Percentiles rank a stretch among this genome's conserved stretches.
Evolutionary conservation across 495 filamentous ascomycete species (phyloP).

Genomic region (Penicillium nucicola): DNA sequence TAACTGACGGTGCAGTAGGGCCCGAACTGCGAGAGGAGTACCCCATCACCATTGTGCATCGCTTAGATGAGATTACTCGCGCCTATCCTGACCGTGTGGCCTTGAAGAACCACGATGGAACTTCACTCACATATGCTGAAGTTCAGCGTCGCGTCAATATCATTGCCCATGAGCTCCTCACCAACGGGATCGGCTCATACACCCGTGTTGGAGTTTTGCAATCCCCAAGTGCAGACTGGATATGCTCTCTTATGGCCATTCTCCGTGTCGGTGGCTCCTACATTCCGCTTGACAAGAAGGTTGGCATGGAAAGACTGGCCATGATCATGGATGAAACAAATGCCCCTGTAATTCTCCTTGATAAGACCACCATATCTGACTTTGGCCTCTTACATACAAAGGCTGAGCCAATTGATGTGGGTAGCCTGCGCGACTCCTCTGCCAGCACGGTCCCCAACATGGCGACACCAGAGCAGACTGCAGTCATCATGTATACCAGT

Average conservation of each 20-base stretch:
- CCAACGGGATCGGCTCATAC: neutral
- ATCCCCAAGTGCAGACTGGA: slow-evolving; percentile 37
- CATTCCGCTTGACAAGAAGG: slow-evolving; percentile 51
- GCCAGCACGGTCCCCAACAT: neutral
- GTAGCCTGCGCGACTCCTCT: neutral
- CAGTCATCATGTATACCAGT: slow-evolving; percentile 40
- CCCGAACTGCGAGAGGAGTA: slow-evolving; percentile 17
- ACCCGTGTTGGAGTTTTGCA: slow-evolving; percentile 10
- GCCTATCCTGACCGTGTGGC: slow-evolving; percentile 7
- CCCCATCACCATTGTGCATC: slow-evolving; percentile 33
- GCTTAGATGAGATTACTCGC: slow-evolving; percentile 23
- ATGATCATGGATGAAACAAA: slow-evolving; percentile 23
- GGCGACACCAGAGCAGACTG: slow-evolving; percentile 13
- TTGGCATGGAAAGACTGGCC: slow-evolving; percentile 27
- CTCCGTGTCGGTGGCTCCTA: slow-evolving; percentile 46
- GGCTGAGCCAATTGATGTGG: slow-evolving; percentile 13
- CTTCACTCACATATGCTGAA: slow-evolving; percentile 14
- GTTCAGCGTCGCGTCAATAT: neutral
- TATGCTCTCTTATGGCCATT: slow-evolving; percentile 52
- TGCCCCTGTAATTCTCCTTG: slow-evolving; percentile 14
- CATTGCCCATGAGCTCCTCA: slow-evolving; percentile 18
- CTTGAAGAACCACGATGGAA: slow-evolving; percentile 6
- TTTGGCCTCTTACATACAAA: neutral
- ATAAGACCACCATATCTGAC: slow-evolving; percentile 1
- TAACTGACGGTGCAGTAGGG: slow-evolving; percentile 11